Conservation (phyloP, 2,329 filamentous ascomycete species). For the Ascochyta viciae-villosae region DNA sequence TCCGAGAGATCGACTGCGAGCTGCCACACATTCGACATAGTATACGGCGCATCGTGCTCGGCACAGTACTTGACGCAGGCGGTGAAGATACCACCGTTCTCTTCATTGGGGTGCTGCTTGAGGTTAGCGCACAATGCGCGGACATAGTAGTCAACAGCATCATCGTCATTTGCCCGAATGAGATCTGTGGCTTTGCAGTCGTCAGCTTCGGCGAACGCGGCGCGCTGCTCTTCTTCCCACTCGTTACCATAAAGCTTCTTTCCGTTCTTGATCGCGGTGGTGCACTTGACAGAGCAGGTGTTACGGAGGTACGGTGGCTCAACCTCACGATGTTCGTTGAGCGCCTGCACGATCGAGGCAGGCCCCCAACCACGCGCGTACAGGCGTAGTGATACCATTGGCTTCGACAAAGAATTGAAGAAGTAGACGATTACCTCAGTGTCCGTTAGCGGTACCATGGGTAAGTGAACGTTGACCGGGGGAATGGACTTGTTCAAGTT, state of each 20-base stretch:
- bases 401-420: constrained; percentile 36
- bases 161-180: constrained; percentile 21
- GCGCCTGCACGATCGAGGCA: constrained; percentile 20
- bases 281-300: constrained; percentile 40
- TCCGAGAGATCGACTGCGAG: constrained; percentile 22
- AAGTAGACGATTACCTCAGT: constrained; percentile 42
- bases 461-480: constrained; percentile 20
- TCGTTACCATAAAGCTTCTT: constrained; percentile 17
- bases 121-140: constrained; percentile 22
- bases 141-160: constrained; percentile 24
- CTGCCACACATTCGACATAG: constrained; percentile 20
- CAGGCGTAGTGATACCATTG: constrained; percentile 35
- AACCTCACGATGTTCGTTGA: constrained; percentile 36
- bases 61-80: constrained; percentile 34
- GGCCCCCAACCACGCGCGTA: constrained; percentile 37
- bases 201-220: constrained; percentile 13
- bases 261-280: constrained; percentile 31
- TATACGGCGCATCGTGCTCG: constrained; percentile 21
- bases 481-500: constrained; percentile 28
- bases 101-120: constrained; percentile 24
- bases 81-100: constrained; percentile 36
- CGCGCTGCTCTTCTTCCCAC: constrained; percentile 20
- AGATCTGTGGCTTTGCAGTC: constrained; percentile 32
- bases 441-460: constrained; percentile 36
- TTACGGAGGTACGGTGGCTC: constrained; percentile 38